A percentile compares a stretch with the other conserved stretches of the same genome.
These are phyloP conservation scores for Arthrinium phaeospermum DNA, from an alignment of 2,329 filamentous ascomycete genomes.

Conservation along the genomic window DNA sequence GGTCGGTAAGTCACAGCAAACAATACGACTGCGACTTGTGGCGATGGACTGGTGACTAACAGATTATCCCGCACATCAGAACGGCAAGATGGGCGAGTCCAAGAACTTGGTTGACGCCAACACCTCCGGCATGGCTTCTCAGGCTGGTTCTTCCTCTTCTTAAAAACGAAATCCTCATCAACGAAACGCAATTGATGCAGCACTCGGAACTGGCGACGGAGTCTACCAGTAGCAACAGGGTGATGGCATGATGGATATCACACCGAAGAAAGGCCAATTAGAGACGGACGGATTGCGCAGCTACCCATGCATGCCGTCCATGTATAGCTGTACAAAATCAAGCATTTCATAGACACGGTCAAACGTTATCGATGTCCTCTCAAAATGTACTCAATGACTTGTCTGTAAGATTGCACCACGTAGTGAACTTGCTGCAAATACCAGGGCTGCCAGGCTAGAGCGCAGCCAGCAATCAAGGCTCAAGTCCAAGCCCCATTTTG, in stretches of 20 bases:
- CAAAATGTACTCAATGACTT: neutral
- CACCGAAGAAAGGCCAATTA: constrained; percentile 12
- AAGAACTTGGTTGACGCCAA: constrained; percentile 72
- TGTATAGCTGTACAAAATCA: constrained; percentile 12
- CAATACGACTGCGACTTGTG: constrained; percentile 19
- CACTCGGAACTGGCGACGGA: neutral
- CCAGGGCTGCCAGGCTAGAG: neutral
- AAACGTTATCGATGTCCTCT: neutral
- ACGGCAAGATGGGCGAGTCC: constrained; percentile 91
- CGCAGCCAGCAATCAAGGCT: neutral
- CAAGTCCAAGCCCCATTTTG: constrained; percentile 15
- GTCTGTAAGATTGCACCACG: neutral
- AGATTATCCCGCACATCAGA: constrained; percentile 63
- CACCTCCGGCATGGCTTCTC: constrained; percentile 44
- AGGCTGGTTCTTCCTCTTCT: constrained; percentile 45
- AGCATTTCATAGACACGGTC: constrained; percentile 13
- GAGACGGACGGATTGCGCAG: constrained; percentile 17
- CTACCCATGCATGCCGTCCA: neutral
- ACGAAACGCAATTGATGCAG: constrained; percentile 25
- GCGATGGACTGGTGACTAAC: constrained; percentile 22
- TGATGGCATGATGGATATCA: no score
- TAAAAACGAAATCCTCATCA: constrained; percentile 29
- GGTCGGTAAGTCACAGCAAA: constrained; percentile 75
- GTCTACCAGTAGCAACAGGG: no score
- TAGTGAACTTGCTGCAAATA: neutral